These are phyloP conservation scores for Podospora fimiseda DNA, from an alignment of 495 filamentous ascomycete genomes.

Conservation along the genomic window DNA sequence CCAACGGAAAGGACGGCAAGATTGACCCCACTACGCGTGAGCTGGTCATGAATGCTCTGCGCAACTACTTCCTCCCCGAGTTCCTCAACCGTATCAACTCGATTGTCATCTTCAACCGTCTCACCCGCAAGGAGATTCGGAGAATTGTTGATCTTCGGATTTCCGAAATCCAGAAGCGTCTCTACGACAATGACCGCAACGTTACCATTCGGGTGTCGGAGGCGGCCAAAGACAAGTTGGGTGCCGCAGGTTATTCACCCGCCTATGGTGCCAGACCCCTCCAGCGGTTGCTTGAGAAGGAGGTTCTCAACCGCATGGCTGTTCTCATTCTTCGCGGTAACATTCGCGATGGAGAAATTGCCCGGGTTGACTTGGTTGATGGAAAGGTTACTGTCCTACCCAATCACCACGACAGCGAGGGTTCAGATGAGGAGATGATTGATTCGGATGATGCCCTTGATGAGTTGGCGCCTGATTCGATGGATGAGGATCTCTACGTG, in stretches of 20 bases:
- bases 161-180: slow-evolving; percentile 80
- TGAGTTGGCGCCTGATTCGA: slow-evolving; percentile 60
- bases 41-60: slow-evolving; percentile 79
- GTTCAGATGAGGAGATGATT: slow-evolving; percentile 61
- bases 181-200: slow-evolving; percentile 71
- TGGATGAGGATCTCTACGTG: slow-evolving; percentile 71
- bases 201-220: slow-evolving; percentile 69
- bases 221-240: slow-evolving; percentile 85
- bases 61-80: slow-evolving; percentile 94
- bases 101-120: slow-evolving; percentile 96
- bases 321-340: slow-evolving; percentile 80
- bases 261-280: slow-evolving; percentile 90
- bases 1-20: slow-evolving; percentile 65
- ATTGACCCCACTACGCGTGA: slow-evolving; percentile 85
- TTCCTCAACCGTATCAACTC: slow-evolving; percentile 96
- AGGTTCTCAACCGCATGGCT: slow-evolving; percentile 88
- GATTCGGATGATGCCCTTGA: slow-evolving; percentile 63
- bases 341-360: slow-evolving; percentile 78
- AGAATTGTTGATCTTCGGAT: slow-evolving; percentile 93
- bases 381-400: slow-evolving; percentile 72
- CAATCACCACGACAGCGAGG: slow-evolving; percentile 65
- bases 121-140: slow-evolving; percentile 80
- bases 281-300: slow-evolving; percentile 84
- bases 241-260: slow-evolving; percentile 81
- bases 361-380: slow-evolving; percentile 63